Evolutionary conservation across 345 rosid species (phyloP).

Genomic region (Linum usitatissimum): DNA sequence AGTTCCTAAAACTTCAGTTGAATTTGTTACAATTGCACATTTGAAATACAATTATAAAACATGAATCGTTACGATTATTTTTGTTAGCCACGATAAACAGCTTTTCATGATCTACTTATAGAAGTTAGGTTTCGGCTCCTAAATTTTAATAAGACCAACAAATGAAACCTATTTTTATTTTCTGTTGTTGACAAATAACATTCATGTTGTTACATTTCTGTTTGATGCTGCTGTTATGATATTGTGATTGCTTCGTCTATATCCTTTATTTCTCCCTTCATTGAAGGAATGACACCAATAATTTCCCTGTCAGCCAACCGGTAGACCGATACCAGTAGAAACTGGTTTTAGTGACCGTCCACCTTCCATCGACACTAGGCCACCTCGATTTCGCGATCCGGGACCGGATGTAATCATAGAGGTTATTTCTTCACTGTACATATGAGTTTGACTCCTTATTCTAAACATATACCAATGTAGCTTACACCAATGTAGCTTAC

Average conservation of each 20-base stretch:
- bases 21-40: too few relatives aligned
- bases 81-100: too few relatives aligned
- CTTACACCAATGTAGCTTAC: constrained; percentile 12
- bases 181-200: too few relatives aligned
- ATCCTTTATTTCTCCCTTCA: constrained; percentile 4
- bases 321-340: constrained; percentile 97
- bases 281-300: constrained; percentile 9
- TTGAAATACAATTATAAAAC: too few relatives aligned
- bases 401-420: constrained; percentile 69
- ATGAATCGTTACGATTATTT: too few relatives aligned
- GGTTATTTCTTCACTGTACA: constrained; percentile 26
- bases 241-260: constrained; percentile 2
- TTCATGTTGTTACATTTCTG: too few relatives aligned
- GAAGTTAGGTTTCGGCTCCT: too few relatives aligned
- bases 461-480: constrained; percentile 9
- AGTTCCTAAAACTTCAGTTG: too few relatives aligned
- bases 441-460: neutral
- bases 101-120: too few relatives aligned
- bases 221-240: neutral
- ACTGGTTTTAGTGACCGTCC: constrained; percentile 79
- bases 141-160: too few relatives aligned
- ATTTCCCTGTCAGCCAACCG: constrained; percentile 66
- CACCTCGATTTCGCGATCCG: constrained; percentile 78
- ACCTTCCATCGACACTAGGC: constrained; percentile 82
- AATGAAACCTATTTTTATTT: too few relatives aligned